A percentile compares a stretch with the other conserved stretches of the same genome.
phyloP scores from a whole-genome alignment of 2,329 filamentous ascomycete species.

The Annulohypoxylon truncatum region DNA sequence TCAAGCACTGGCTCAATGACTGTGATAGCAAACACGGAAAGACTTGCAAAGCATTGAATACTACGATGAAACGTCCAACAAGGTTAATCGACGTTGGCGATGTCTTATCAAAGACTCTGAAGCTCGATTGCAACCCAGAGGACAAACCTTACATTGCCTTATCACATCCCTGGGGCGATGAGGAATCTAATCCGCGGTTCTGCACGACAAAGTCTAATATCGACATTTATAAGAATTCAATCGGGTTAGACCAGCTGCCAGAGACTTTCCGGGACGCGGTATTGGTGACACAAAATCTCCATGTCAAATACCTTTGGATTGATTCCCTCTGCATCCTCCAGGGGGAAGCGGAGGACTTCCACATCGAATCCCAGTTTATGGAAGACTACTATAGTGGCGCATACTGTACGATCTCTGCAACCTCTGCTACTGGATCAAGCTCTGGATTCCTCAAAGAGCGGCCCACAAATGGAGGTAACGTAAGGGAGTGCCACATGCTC shows the following conservation, averaged over 20 bases:
- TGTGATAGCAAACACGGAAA: too few species aligned
- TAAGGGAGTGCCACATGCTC: neutral
- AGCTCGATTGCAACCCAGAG: too few species aligned
- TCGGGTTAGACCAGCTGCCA: neutral
- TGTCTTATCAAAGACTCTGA: too few species aligned
- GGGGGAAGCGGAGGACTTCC: neutral
- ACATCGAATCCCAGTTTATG: neutral
- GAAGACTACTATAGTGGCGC: neutral
- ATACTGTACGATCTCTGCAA: neutral
- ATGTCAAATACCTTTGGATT: constrained; percentile 17
- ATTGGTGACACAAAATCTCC: neutral
- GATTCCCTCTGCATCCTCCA: neutral
- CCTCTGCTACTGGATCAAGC: neutral
- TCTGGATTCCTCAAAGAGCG: neutral
- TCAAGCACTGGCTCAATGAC: too few species aligned
- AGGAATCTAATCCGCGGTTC: too few species aligned
- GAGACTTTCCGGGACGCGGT: constrained; percentile 13
- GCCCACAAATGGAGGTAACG: too few species aligned
- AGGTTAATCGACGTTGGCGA: too few species aligned
- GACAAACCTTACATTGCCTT: too few species aligned
- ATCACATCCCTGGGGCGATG: too few species aligned
- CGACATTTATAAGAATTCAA: neutral
- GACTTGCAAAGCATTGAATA: too few species aligned
- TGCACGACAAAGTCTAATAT: too few species aligned
- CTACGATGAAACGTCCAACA: too few species aligned